These are phyloP conservation scores for Colletotrichum chlorophyti DNA, from an alignment of 2,329 filamentous ascomycete genomes.

Conservation along the genomic window DNA sequence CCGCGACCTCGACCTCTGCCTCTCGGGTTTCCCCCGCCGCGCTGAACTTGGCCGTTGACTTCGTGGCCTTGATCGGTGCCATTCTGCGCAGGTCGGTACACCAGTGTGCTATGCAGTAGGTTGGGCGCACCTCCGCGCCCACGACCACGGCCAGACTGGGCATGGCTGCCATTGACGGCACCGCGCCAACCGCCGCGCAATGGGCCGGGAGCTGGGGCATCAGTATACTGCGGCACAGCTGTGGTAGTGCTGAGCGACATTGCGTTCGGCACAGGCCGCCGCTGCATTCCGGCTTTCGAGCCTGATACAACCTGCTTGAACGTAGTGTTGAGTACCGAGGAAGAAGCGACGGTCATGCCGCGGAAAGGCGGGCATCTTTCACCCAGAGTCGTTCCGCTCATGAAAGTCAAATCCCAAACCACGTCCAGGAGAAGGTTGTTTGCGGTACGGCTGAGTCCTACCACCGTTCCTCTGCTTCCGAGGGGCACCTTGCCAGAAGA, in stretches of 20 bases:
- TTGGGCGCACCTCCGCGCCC: constrained; percentile 43
- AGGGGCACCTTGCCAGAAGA: constrained; percentile 95
- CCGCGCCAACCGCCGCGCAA: constrained; percentile 65
- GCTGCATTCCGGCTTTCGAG: constrained; percentile 64
- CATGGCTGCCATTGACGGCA: constrained; percentile 54
- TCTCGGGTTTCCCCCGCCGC: constrained; percentile 32
- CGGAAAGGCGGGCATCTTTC: constrained; percentile 93
- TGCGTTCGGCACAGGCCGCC: constrained; percentile 52
- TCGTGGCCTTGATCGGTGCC: constrained; percentile 36
- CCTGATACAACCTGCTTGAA: constrained; percentile 80
- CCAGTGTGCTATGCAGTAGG: constrained; percentile 58
- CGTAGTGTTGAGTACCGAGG: constrained; percentile 88
- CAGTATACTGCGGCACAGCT: constrained; percentile 67
- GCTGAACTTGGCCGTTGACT: constrained; percentile 34
- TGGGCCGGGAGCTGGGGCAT: constrained; percentile 59
- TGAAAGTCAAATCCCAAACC: constrained; percentile 93
- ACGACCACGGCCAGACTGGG: constrained; percentile 39
- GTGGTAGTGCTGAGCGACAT: constrained; percentile 63
- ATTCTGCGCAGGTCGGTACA: constrained; percentile 53
- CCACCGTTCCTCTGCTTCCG: constrained; percentile 89
- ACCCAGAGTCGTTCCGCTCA: constrained; percentile 93
- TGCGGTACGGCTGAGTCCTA: constrained; percentile 88
- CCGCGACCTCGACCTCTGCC: constrained; percentile 27
- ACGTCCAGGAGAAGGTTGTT: constrained; percentile 86
- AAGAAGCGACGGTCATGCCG: constrained; percentile 86